Evolutionary conservation across 768 basidiomycete species (phyloP).

Genomic region (Rubroboletus pulcherrimus): DNA sequence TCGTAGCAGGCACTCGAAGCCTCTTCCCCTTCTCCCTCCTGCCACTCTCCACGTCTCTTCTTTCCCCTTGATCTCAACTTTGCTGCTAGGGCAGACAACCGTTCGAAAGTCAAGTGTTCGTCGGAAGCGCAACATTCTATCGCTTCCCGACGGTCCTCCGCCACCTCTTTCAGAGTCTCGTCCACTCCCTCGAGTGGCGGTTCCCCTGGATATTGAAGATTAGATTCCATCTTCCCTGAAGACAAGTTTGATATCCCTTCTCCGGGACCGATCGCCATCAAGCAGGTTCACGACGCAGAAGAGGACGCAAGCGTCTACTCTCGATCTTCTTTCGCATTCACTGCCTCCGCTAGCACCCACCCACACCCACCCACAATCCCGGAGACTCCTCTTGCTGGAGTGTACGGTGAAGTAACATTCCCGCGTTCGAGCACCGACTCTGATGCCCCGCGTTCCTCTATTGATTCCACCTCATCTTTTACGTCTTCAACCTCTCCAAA

Average conservation of each 20-base stretch:
- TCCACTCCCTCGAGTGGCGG: slow-evolving; percentile 51
- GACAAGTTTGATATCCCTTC: slow-evolving; percentile 19
- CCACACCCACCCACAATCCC: slow-evolving; percentile 3
- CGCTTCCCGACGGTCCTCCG: slow-evolving; percentile 13
- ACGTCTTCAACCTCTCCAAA: slow-evolving; percentile 7
- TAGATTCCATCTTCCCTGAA: slow-evolving; percentile 24
- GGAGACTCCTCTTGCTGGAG: slow-evolving; percentile 14
- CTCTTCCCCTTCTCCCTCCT: slow-evolving; percentile 40
- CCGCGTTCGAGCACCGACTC: slow-evolving; percentile 29
- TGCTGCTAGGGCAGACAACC: slow-evolving; percentile 25
- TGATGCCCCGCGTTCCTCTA: slow-evolving; percentile 27
- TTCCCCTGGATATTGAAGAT: slow-evolving; percentile 42
- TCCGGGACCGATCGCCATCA: neutral
- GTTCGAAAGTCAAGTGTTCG: slow-evolving; percentile 19
- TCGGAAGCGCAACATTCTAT: slow-evolving; percentile 18
- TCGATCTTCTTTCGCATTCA: slow-evolving; percentile 27
- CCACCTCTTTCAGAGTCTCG: slow-evolving; percentile 29
- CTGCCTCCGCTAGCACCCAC: neutral
- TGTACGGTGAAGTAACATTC: slow-evolving; percentile 11
- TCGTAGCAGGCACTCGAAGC: slow-evolving; percentile 37
- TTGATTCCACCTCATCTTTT: slow-evolving; percentile 23
- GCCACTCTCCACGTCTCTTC: slow-evolving; percentile 26
- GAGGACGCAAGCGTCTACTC: slow-evolving; percentile 33
- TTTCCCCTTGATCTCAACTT: slow-evolving; percentile 30
- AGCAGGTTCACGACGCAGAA: slow-evolving; percentile 9